Evolutionary conservation across 106 monocot genomes (phyloP).

Genomic region (Hemerocallis citrina): DNA sequence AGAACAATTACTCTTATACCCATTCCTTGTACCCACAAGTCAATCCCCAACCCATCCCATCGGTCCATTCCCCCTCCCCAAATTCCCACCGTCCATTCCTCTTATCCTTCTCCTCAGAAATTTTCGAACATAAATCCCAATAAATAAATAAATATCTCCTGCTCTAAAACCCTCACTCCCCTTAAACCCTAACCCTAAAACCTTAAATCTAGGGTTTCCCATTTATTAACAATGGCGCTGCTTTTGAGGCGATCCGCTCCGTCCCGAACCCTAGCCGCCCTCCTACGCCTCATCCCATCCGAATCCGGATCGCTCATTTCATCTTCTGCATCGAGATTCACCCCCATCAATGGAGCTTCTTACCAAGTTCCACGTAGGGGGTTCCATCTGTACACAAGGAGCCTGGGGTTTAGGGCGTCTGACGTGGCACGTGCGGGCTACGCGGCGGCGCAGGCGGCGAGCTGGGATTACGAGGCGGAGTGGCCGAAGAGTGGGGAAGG

Average conservation of each 20-base stretch:
- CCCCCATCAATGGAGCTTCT: neutral
- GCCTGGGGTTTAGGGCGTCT: slow-evolving; percentile 39
- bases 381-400: slow-evolving; percentile 30
- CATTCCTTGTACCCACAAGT: too few relatives aligned
- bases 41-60: too few relatives aligned
- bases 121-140: too few relatives aligned
- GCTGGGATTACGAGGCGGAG: slow-evolving; percentile 13
- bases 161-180: slow-evolving; percentile 29
- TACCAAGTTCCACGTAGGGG: slow-evolving; percentile 14
- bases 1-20: too few relatives aligned
- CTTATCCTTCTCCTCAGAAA: too few relatives aligned
- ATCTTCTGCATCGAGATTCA: neutral
- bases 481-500: slow-evolving; percentile 32
- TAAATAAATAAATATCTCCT: too few relatives aligned
- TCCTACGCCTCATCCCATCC: slow-evolving; percentile 13
- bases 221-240: slow-evolving; percentile 16
- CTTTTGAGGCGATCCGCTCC: slow-evolving; percentile 39
- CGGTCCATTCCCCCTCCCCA: too few relatives aligned
- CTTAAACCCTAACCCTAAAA: slow-evolving; percentile 3
- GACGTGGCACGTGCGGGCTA: slow-evolving; percentile 34
- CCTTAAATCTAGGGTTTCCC: slow-evolving; percentile 1
- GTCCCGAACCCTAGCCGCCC: slow-evolving; percentile 15
- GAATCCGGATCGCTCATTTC: slow-evolving; percentile 12
- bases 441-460: slow-evolving; percentile 55
- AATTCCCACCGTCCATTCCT: too few relatives aligned